Percentiles rank a stretch among this genome's conserved stretches.
phyloP scores from a whole-genome alignment of 1,284 basidiomycete species.

The Heterobasidion annosum region DNA sequence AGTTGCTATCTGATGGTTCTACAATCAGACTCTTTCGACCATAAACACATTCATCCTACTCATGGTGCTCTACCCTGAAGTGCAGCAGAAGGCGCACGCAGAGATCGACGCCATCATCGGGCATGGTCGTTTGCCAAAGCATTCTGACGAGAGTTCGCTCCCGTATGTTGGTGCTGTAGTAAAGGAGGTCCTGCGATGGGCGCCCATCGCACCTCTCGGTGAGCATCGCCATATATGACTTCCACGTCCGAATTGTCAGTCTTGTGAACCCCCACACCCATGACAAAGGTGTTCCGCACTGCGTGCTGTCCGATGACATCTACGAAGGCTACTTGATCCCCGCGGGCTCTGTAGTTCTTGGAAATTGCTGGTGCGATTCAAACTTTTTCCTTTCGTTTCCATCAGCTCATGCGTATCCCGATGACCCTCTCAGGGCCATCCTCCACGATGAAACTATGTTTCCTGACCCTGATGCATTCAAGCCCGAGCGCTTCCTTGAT shows the following conservation, averaged over 20 bases:
- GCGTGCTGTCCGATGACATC: slow-evolving; percentile 7
- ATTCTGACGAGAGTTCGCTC: slow-evolving; percentile 7
- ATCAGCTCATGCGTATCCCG: background rate
- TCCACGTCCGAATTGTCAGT: background rate
- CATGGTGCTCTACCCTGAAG: slow-evolving; percentile 12
- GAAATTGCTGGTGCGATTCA: slow-evolving; percentile 6
- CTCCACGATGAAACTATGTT: slow-evolving; percentile 8
- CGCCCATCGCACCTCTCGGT: slow-evolving; percentile 2
- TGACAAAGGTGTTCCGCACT: slow-evolving; percentile 9
- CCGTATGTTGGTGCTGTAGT: slow-evolving; percentile 11
- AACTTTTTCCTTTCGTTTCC: background rate
- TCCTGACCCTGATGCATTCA: slow-evolving; percentile 9
- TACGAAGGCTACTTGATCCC: slow-evolving; percentile 12
- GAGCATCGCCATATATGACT: too few relatives aligned
- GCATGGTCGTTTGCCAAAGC: slow-evolving; percentile 9
- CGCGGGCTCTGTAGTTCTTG: slow-evolving; percentile 10
- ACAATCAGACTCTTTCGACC: slow-evolving; percentile 5
- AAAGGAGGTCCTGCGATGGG: slow-evolving; percentile 12
- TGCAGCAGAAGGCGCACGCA: slow-evolving; percentile 8
- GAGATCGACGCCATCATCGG: slow-evolving; percentile 12
- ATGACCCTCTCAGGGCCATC: slow-evolving; percentile 5
- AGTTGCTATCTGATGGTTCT: background rate
- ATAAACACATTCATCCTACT: slow-evolving; percentile 10
- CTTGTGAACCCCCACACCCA: background rate
- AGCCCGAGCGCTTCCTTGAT: slow-evolving; percentile 13